These are phyloP conservation scores for Backusella macrospora DNA, from an alignment of 192 early-diverging fungal genomes.

Conservation along the genomic window DNA sequence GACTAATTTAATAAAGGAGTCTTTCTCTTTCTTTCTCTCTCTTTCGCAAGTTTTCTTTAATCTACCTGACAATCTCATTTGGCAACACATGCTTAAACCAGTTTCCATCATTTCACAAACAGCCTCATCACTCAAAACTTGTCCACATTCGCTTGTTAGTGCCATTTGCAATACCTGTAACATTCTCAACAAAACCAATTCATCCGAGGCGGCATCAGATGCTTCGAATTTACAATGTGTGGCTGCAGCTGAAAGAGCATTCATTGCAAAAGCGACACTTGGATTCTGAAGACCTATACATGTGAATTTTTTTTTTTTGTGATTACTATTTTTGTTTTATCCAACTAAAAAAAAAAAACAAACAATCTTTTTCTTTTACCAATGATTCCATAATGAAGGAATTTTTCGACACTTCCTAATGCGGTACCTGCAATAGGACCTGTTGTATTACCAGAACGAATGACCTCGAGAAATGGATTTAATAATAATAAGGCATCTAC, in stretches of 20 bases:
- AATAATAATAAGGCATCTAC: slow-evolving; percentile 77
- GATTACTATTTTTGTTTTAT: no score
- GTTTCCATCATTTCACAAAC: slow-evolving; percentile 98
- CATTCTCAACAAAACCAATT: slow-evolving; percentile 90
- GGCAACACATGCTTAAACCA: slow-evolving; percentile 96
- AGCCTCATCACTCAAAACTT: slow-evolving; percentile 81
- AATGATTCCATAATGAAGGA: slow-evolving; percentile 82
- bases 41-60: not conserved
- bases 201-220: slow-evolving; percentile 91
- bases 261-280: slow-evolving; percentile 69
- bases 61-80: slow-evolving; percentile 81
- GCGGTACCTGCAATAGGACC: slow-evolving; percentile 93
- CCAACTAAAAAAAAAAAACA: no score
- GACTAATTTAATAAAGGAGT: not conserved
- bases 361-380: slow-evolving; percentile 34
- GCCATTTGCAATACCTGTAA: slow-evolving; percentile 80
- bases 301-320: no score
- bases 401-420: slow-evolving; percentile 87
- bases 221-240: slow-evolving; percentile 97
- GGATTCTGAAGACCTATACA: slow-evolving; percentile 48
- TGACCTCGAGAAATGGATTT: slow-evolving; percentile 91
- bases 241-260: slow-evolving; percentile 75
- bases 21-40: not conserved
- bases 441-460: slow-evolving; percentile 90
- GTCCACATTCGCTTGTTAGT: slow-evolving; percentile 71